phyloP scores from a whole-genome alignment of 2,329 filamentous ascomycete genomes.

The Emericellopsis atlantica region DNA sequence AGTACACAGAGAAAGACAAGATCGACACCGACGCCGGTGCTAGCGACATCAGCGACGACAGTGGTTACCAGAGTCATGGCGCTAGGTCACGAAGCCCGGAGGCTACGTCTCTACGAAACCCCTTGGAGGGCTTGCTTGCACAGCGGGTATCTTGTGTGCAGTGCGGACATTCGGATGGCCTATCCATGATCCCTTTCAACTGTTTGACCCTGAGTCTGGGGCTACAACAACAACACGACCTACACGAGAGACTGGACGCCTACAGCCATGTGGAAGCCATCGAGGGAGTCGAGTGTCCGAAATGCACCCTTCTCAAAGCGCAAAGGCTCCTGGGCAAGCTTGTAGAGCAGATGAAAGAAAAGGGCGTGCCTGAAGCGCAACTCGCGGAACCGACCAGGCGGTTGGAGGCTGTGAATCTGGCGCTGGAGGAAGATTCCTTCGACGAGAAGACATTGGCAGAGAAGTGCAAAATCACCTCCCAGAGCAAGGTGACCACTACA shows the following conservation, averaged over 20 bases:
- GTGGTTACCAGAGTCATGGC: constrained; percentile 38
- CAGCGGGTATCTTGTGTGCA: constrained; percentile 79
- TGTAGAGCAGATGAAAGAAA: constrained; percentile 23
- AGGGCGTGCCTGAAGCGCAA: constrained; percentile 28
- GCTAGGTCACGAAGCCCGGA: constrained; percentile 23
- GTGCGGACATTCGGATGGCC: constrained; percentile 77
- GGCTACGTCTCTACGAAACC: constrained; percentile 45
- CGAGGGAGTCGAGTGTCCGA: constrained; percentile 79
- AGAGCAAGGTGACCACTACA: constrained; percentile 60
- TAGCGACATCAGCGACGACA: constrained; percentile 43
- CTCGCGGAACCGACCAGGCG: constrained; percentile 40
- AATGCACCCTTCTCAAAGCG: constrained; percentile 66
- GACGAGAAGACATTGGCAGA: constrained; percentile 52
- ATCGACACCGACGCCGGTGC: constrained; percentile 22
- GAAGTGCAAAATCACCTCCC: constrained; percentile 52
- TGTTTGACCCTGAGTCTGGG: constrained; percentile 81
- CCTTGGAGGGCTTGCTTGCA: constrained; percentile 75
- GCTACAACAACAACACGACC: constrained; percentile 46
- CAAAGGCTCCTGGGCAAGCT: constrained; percentile 34
- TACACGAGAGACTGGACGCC: constrained; percentile 70
- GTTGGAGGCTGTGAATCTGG: constrained; percentile 53
- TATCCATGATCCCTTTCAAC: constrained; percentile 88
- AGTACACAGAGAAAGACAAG: constrained; percentile 25
- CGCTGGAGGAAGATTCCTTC: constrained; percentile 70
- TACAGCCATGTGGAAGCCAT: constrained; percentile 80